Evolutionary conservation across 805 yeast species (phyloP).

Genomic region (Wickerhamiella hasegawae): DNA sequence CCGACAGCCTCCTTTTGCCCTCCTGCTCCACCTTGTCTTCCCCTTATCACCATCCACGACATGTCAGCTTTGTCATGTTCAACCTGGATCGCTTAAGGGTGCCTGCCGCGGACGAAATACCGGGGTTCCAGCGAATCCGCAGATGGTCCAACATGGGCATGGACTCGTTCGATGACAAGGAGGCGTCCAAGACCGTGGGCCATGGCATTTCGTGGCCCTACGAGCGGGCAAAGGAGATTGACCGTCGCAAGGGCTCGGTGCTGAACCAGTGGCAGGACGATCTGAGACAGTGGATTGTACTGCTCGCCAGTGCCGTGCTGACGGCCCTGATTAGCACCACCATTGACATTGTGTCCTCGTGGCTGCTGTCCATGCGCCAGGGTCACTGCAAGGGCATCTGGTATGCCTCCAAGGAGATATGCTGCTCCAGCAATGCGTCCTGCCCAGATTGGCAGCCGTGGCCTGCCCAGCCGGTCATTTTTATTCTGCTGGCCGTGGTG

Average conservation of each 20-base stretch:
- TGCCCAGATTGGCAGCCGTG: slow-evolving; percentile 9
- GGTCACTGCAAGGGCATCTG: slow-evolving; percentile 6
- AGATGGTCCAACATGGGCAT: background rate
- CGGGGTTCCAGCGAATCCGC: background rate
- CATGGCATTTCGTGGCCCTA: slow-evolving; percentile 5
- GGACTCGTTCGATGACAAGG: background rate
- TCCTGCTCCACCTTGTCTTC: too few relatives aligned
- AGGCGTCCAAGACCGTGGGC: background rate
- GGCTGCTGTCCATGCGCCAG: background rate
- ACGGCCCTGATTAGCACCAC: slow-evolving; percentile 1
- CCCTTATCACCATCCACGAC: too few relatives aligned
- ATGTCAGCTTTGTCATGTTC: too few relatives aligned
- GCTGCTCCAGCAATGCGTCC: slow-evolving; percentile 2
- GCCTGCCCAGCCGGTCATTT: slow-evolving; percentile 23
- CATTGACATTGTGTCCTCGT: background rate
- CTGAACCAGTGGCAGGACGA: background rate
- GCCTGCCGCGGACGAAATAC: background rate
- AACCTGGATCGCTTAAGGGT: background rate
- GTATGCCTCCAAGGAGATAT: slow-evolving; percentile 3
- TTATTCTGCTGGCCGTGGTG: slow-evolving; percentile 23
- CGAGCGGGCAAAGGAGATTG: slow-evolving; percentile 2
- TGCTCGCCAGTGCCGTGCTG: slow-evolving; percentile 1
- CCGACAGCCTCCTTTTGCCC: too few relatives aligned
- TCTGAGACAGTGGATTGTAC: slow-evolving; percentile 1
- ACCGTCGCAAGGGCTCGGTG: background rate